phyloP scores from a whole-genome alignment of 768 basidiomycete genomes.

The Boletus subparvulus region DNA sequence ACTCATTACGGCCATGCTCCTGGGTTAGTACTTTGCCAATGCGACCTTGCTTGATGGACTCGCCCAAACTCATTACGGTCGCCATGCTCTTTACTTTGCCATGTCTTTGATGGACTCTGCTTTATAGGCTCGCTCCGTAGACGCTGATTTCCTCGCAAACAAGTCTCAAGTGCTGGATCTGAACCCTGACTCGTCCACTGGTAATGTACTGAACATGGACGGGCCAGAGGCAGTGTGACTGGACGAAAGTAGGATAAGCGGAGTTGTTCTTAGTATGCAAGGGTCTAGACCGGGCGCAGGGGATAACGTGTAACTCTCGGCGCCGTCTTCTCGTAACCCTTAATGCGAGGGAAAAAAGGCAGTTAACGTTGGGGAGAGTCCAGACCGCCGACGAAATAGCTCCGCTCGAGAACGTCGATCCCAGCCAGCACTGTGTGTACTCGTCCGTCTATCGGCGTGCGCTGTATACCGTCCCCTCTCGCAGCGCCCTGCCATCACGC shows the following conservation, averaged over 20 bases:
- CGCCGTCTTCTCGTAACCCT: constrained; percentile 14
- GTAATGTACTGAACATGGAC: too few species aligned
- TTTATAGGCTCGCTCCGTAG: not conserved
- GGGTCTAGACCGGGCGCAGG: constrained; percentile 17
- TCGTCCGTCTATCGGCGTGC: constrained; percentile 10
- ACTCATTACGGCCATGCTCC: constrained; percentile 7
- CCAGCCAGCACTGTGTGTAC: not conserved
- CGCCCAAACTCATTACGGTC: too few species aligned
- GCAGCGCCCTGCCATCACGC: not conserved
- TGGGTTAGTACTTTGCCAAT: too few species aligned
- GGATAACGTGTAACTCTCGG: constrained; percentile 18
- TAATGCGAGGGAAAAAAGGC: constrained; percentile 6
- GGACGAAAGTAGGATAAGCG: not conserved
- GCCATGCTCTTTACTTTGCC: too few species aligned
- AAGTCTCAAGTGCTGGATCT: too few species aligned
- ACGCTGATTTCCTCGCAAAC: not conserved
- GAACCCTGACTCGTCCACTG: too few species aligned
- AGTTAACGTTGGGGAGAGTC: constrained; percentile 18
- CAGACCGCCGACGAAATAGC: constrained; percentile 23
- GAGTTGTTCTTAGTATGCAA: not conserved
- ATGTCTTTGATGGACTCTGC: too few species aligned
- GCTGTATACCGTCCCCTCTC: not conserved
- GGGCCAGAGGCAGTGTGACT: not conserved
- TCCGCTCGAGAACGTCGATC: constrained; percentile 30
- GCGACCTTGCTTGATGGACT: too few species aligned